phyloP scores from a whole-genome alignment of 345 rosid genomes.

The Toxicodendron radicans region DNA sequence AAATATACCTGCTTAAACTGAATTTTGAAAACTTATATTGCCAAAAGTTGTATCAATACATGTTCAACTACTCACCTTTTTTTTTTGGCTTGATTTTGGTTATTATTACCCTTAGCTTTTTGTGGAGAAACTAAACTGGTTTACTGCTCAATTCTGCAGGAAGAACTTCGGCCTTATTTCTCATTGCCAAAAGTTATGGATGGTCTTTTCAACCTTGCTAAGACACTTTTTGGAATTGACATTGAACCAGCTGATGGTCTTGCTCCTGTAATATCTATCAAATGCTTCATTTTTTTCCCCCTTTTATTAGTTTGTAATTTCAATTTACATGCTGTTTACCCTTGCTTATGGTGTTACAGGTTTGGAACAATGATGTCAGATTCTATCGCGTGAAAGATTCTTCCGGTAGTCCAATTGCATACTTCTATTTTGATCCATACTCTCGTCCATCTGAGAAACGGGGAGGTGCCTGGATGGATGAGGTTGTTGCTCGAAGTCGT shows the following conservation, averaged over 20 bases:
- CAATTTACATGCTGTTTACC: slow-evolving; percentile 19
- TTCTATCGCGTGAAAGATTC: slow-evolving; percentile 85
- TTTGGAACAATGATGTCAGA: slow-evolving; percentile 84
- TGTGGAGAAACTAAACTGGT: slow-evolving; percentile 8
- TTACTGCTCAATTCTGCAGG: slow-evolving; percentile 42
- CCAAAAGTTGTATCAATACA: not conserved
- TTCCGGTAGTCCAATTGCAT: slow-evolving; percentile 73
- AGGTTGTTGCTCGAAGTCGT: slow-evolving; percentile 77
- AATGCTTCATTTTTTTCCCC: slow-evolving; percentile 8
- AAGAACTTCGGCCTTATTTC: slow-evolving; percentile 85
- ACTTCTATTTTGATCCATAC: slow-evolving; percentile 95
- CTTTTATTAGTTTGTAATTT: slow-evolving; percentile 11
- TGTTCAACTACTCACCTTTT: not conserved
- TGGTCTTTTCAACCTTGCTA: slow-evolving; percentile 77
- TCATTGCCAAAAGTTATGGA: slow-evolving; percentile 87
- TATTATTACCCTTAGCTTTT: too few relatives aligned
- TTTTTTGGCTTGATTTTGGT: not conserved
- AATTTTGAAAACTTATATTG: not conserved
- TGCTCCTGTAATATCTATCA: slow-evolving; percentile 63
- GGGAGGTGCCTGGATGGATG: slow-evolving; percentile 95
- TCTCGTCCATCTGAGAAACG: slow-evolving; percentile 92
- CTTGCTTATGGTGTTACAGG: slow-evolving; percentile 43
- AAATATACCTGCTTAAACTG: not conserved
- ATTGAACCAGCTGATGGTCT: slow-evolving; percentile 87
- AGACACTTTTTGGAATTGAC: slow-evolving; percentile 68